Conservation (phyloP, 1,284 basidiomycete species). For the Gastroboletus turbinatus region DNA sequence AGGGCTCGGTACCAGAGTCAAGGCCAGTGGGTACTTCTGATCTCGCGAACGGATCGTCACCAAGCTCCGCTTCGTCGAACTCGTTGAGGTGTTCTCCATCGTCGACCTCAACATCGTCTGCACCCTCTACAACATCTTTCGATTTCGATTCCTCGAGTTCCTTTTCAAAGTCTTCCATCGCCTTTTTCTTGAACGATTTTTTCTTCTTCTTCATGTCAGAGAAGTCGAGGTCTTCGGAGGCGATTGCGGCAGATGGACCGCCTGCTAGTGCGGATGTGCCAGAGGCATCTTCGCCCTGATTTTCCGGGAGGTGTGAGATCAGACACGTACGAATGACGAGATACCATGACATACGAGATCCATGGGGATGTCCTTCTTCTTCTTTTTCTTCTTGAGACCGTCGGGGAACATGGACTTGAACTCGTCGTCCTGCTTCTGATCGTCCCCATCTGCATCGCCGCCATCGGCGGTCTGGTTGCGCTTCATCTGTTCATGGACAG, state of each 20-base stretch:
- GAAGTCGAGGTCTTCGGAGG: constrained; percentile 74
- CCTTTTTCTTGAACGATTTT: constrained; percentile 69
- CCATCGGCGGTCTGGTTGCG: constrained; percentile 40
- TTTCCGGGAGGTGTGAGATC: constrained; percentile 6
- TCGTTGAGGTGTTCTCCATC: constrained; percentile 64
- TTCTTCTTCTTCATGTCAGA: constrained; percentile 88
- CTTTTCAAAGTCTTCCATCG: constrained; percentile 88
- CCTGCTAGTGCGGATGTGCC: constrained; percentile 58
- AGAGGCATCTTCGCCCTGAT: constrained; percentile 59
- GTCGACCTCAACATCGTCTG: constrained; percentile 56
- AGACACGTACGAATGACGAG: not conserved
- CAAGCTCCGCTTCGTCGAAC: constrained; percentile 77
- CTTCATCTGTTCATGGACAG: constrained; percentile 74
- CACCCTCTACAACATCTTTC: constrained; percentile 57
- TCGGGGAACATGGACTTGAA: constrained; percentile 79
- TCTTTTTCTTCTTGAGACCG: constrained; percentile 90
- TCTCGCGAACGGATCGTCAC: constrained; percentile 81
- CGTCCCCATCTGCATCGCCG: constrained; percentile 36
- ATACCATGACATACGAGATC: constrained; percentile 61
- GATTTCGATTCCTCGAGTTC: constrained; percentile 71
- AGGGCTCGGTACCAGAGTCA: constrained; percentile 74
- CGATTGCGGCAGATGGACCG: constrained; percentile 39
- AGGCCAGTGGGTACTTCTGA: constrained; percentile 54
- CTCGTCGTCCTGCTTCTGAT: constrained; percentile 66
- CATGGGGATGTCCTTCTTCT: constrained; percentile 86